Base-by-base conservation (phyloP, 2,329 filamentous ascomycete species). In the Helicocarpus griseus region DNA sequence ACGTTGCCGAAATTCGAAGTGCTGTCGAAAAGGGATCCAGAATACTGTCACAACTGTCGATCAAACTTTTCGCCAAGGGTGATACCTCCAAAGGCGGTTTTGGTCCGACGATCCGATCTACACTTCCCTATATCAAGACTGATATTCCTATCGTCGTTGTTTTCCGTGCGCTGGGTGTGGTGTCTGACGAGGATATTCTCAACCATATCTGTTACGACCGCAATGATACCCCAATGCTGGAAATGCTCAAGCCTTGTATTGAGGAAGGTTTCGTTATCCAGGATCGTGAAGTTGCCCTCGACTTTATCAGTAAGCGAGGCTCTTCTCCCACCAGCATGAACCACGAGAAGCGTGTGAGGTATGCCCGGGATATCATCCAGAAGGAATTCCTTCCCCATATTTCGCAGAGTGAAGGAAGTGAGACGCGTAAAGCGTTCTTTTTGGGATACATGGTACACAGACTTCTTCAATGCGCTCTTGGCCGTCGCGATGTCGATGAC, bases 361-460 rank as follows among this genome's bases (percentile, higher is more conserved):
- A 93, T 58, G 93, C 93, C 3, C 82, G 87, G 63, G 93, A 97
- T 60, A 90, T 98, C 59, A 82, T 98, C 69, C 90, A 96, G 68
- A 97, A 96, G 73, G 94, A 98, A 69, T 86, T 95, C 58, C 73
- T 98, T 44, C 94, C 93, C 22, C 93, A 98, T 64, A 97, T 98
- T 55, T 96, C 91, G 1, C 93, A 98, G 67, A 83, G 81, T 55
- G 89, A 96, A 69, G 93, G 93, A 26, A 94, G 89, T 60, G 91
- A 97, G 68, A 97, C 91, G 1, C 79, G 89, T 53, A 98, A 98
- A 68, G 93, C 94, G 2, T 98, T 95, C 72, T 98, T 97, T 78
- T 76, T 98, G 46, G 93, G 94, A 21, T 98, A 98, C 72, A 98
- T 98, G 91, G 88, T 97, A 44, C 91, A 98, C 71, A 87, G 93